Percentiles rank a stretch among this genome's conserved stretches.
Evolutionary conservation across 768 basidiomycete species (phyloP).

Genomic region (Mycena galopus): DNA sequence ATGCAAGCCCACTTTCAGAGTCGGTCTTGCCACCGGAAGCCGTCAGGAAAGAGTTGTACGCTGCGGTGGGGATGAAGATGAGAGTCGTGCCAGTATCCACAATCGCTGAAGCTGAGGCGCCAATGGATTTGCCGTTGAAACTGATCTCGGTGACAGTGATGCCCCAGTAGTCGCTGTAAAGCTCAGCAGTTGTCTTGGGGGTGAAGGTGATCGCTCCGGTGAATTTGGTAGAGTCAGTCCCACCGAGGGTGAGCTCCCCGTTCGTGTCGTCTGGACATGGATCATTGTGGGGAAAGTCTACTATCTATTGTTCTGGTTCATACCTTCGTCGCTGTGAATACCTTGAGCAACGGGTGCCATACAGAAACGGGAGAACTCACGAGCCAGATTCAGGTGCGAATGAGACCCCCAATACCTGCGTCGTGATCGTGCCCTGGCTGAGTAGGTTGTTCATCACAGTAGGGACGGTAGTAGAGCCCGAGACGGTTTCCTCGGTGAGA

Average conservation of each 20-base stretch:
- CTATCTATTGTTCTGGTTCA: not conserved
- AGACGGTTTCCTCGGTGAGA: constrained; percentile 13
- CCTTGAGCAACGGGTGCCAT: not conserved
- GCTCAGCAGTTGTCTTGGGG: too few species aligned
- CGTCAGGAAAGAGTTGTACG: constrained; percentile 8
- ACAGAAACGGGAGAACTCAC: not conserved
- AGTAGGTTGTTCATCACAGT: constrained; percentile 5
- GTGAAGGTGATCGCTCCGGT: not conserved
- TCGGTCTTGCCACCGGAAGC: constrained; percentile 3
- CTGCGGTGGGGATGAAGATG: constrained; percentile 3
- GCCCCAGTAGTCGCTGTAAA: too few species aligned
- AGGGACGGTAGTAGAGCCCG: not conserved
- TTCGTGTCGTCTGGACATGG: constrained; percentile 11
- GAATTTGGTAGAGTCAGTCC: not conserved
- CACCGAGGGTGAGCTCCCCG: constrained; percentile 15
- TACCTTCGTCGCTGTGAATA: too few species aligned
- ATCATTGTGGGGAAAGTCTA: too few species aligned
- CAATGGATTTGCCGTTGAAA: too few species aligned
- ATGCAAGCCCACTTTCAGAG: not conserved
- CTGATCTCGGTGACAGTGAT: too few species aligned
- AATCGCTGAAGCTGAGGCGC: not conserved
- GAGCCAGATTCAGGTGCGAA: not conserved
- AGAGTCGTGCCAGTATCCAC: constrained; percentile 23
- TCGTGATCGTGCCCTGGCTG: not conserved
- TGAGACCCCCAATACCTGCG: not conserved